Conservation (phyloP, 495 filamentous ascomycete species). For the Mycothermus thermophilus region DNA sequence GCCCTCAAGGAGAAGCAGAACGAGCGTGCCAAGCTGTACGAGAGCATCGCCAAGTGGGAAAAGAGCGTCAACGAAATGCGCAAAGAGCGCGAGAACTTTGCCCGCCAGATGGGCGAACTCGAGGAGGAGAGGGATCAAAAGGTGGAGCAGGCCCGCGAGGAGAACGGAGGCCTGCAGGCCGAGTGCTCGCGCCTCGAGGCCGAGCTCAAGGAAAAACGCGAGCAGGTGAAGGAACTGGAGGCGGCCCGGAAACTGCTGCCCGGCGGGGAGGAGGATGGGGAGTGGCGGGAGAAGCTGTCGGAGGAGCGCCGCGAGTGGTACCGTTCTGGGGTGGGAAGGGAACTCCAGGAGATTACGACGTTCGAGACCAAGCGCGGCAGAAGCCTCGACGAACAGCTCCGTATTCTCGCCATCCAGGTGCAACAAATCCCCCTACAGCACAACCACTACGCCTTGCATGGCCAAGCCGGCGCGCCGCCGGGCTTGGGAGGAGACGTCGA, state of each 20-base stretch:
- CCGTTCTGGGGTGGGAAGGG: constrained; percentile 25
- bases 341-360: constrained; percentile 28
- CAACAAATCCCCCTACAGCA: constrained; percentile 24
- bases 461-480: constrained; percentile 32
- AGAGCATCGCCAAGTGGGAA: constrained; percentile 44
- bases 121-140: constrained; percentile 29
- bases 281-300: constrained; percentile 35
- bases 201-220: constrained; percentile 36
- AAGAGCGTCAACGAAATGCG: constrained; percentile 38
- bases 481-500: too few relatives aligned
- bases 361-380: constrained; percentile 22
- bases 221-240: constrained; percentile 38
- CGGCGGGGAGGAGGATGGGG: constrained; percentile 40
- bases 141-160: constrained; percentile 15
- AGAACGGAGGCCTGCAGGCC: constrained; percentile 17
- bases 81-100: constrained; percentile 26
- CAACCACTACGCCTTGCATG: constrained; percentile 24
- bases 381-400: constrained; percentile 27
- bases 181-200: constrained; percentile 29
- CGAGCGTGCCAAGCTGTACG: constrained; percentile 42
- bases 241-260: constrained; percentile 38
- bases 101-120: constrained; percentile 30
- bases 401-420: constrained; percentile 20
- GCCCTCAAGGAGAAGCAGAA: constrained; percentile 57
- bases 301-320: constrained; percentile 33